These are phyloP conservation scores for Russula abietina DNA, from an alignment of 768 basidiomycete genomes.

Conservation along the genomic window DNA sequence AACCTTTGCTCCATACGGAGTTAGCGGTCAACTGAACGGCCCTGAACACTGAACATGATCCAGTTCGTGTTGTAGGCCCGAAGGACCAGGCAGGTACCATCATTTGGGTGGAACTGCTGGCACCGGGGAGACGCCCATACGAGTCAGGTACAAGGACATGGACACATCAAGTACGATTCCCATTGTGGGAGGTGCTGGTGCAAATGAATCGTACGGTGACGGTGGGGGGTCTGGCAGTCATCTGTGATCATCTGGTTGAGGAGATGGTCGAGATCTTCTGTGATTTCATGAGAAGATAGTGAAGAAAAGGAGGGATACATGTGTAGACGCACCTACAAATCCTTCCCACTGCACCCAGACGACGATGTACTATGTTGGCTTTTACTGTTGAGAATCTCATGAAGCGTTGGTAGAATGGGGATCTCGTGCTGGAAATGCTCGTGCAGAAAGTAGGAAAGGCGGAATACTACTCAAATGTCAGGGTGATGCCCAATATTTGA, in stretches of 20 bases:
- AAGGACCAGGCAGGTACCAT: slow-evolving; percentile 21
- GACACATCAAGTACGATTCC: slow-evolving; percentile 18
- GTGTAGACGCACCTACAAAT: slow-evolving; percentile 15
- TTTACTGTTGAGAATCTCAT: slow-evolving; percentile 60
- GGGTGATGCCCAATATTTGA: not conserved
- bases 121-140: slow-evolving; percentile 13
- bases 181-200: slow-evolving; percentile 14
- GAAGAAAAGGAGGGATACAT: slow-evolving; percentile 32
- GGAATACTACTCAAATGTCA: slow-evolving; percentile 41
- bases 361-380: slow-evolving; percentile 41
- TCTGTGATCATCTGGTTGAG: slow-evolving; percentile 27
- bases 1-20: slow-evolving; percentile 16
- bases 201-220: slow-evolving; percentile 10
- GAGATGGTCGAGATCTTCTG: slow-evolving; percentile 32
- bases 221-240: slow-evolving; percentile 21
- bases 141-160: no score
- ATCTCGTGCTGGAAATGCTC: slow-evolving; percentile 47
- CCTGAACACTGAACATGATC: slow-evolving; percentile 19
- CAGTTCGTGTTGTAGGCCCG: slow-evolving; percentile 21
- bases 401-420: slow-evolving; percentile 53
- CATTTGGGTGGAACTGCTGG: slow-evolving; percentile 7
- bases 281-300: slow-evolving; percentile 31
- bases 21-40: slow-evolving; percentile 19
- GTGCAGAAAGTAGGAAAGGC: slow-evolving; percentile 50
- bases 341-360: slow-evolving; percentile 23